Conservation (phyloP, 1,284 basidiomycete genomes). For the Boletus semigastroideus region DNA sequence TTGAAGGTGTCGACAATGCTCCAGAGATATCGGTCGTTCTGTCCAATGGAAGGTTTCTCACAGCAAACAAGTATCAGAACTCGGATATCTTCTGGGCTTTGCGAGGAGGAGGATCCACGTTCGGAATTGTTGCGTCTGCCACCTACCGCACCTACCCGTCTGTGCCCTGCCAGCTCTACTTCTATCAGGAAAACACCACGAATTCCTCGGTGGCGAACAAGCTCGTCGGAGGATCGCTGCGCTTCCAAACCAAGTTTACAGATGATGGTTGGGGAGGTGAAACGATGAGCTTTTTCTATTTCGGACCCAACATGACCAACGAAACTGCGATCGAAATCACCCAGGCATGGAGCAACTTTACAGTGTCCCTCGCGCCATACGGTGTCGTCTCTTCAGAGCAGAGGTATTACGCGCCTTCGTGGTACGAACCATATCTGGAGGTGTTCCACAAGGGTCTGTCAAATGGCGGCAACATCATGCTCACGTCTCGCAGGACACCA, state of each 20-base stretch:
- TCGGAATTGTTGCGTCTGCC: slow-evolving; percentile 22
- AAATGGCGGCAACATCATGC: slow-evolving; percentile 23
- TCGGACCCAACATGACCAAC: too few relatives aligned
- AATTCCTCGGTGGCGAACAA: slow-evolving; percentile 14
- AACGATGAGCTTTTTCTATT: slow-evolving; percentile 27
- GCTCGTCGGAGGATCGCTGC: slow-evolving; percentile 26
- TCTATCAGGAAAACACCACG: slow-evolving; percentile 25
- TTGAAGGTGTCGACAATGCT: slow-evolving; percentile 44
- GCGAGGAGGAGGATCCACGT: slow-evolving; percentile 45
- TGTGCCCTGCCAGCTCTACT: slow-evolving; percentile 27
- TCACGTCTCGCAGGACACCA: slow-evolving; percentile 37
- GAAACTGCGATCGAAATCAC: too few relatives aligned
- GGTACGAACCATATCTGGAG: slow-evolving; percentile 21
- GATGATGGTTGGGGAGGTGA: slow-evolving; percentile 31
- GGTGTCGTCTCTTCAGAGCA: slow-evolving; percentile 18
- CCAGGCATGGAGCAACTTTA: slow-evolving; percentile 33
- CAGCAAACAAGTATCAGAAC: slow-evolving; percentile 18
- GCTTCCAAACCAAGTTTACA: slow-evolving; percentile 34
- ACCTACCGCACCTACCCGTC: slow-evolving; percentile 32
- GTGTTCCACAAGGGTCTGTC: slow-evolving; percentile 6
- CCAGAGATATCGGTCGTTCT: slow-evolving; percentile 29
- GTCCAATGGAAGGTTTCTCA: slow-evolving; percentile 17
- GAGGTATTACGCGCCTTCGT: slow-evolving; percentile 7
- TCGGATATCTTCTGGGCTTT: slow-evolving; percentile 45
- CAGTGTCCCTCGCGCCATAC: slow-evolving; percentile 22